Evolutionary conservation across 1,284 basidiomycete species (phyloP).

Genomic region (Meira miltonrushii): DNA sequence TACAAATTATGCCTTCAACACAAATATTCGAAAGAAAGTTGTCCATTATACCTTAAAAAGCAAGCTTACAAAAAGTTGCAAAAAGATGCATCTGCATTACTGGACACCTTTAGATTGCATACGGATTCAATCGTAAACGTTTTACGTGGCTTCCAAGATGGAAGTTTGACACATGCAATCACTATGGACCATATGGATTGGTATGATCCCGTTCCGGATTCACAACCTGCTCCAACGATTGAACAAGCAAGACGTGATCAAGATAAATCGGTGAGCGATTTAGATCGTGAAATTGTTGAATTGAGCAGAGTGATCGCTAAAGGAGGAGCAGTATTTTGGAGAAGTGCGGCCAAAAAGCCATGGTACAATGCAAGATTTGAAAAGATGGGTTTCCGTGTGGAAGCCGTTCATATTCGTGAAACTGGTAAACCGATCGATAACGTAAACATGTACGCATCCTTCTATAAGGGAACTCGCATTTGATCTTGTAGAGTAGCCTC

Average conservation of each 20-base stretch:
- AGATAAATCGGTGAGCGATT: conserved; percentile 56
- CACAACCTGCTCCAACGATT: conserved; percentile 53
- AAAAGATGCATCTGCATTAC: conserved; percentile 56
- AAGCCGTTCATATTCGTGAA: conserved; percentile 48
- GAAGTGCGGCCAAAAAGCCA: conserved; percentile 66
- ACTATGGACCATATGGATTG: conserved; percentile 77
- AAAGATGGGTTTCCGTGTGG: conserved; percentile 53
- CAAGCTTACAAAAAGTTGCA: conserved; percentile 64
- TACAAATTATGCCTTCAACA: conserved; percentile 60
- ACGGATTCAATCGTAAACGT: conserved; percentile 73
- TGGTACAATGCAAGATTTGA: conserved; percentile 68
- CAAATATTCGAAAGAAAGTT: conserved; percentile 64
- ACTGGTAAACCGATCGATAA: conserved; percentile 58
- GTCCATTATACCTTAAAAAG: conserved; percentile 68
- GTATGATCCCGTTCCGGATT: conserved; percentile 62
- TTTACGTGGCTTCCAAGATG: conserved; percentile 51
- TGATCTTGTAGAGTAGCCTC: no score
- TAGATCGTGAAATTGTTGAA: conserved; percentile 64
- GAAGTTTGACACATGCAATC: conserved; percentile 54
- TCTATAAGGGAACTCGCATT: conserved; percentile 52
- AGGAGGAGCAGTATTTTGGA: conserved; percentile 67
- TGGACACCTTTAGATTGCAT: conserved; percentile 69
- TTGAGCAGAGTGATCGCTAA: conserved; percentile 62
- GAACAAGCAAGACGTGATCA: conserved; percentile 52
- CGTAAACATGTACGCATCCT: conserved; percentile 62